Conservation (phyloP, 805 yeast species). For the Wickerhamiella sergipiensis region DNA sequence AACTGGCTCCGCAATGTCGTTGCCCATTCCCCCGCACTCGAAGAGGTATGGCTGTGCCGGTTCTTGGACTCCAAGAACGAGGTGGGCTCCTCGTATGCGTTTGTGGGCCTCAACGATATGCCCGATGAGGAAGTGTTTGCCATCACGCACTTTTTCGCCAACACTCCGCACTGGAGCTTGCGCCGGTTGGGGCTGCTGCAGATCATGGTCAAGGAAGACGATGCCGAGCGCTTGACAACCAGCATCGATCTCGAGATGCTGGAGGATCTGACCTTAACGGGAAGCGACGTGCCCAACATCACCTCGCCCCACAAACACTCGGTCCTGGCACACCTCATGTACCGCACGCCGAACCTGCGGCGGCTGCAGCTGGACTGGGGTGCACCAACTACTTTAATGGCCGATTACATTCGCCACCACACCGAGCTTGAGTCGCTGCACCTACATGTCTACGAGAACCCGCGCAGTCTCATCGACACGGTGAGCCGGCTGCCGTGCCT, state of each 20-base stretch:
- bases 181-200: conserved; percentile 8
- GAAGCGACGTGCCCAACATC: conserved; percentile 1
- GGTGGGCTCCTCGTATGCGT: conserved; percentile 21
- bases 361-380: conserved; percentile 11
- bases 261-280: conserved; percentile 8
- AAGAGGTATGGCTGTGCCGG: conserved; percentile 15
- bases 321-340: conserved; percentile 5
- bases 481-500: conserved; percentile 4
- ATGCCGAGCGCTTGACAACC: conserved; percentile 1
- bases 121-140: conserved; percentile 7
- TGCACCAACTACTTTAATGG: conserved; percentile 4
- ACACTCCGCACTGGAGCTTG: conserved; percentile 1
- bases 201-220: conserved; percentile 3
- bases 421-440: conserved; percentile 5
- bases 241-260: conserved; percentile 9
- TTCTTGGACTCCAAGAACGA: conserved; percentile 13
- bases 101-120: conserved; percentile 12
- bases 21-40: conserved; percentile 7
- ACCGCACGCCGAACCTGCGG: conserved; percentile 6
- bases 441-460: conserved; percentile 6
- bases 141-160: conserved; percentile 5
- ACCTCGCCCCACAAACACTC: background rate
- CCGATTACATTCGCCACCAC: conserved; percentile 6
- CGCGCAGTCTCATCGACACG: conserved; percentile 2
- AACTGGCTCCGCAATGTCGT: conserved; percentile 13